Percentiles rank a stretch among this genome's conserved stretches.
Conservation (phyloP, 257 asterid species). For the Catharanthus roseus region DNA sequence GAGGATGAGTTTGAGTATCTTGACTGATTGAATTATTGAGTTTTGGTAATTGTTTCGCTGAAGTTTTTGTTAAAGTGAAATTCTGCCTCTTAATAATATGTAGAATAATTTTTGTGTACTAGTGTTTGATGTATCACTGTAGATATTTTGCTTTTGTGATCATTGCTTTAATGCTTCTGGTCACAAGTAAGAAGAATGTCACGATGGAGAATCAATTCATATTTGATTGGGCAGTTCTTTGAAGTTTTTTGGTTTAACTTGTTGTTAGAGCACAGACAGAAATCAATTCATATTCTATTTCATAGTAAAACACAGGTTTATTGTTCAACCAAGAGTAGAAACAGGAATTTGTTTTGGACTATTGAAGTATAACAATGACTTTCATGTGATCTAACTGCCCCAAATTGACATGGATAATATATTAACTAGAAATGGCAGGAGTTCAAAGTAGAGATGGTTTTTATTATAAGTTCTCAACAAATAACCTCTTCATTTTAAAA, state of each 20-base stretch:
- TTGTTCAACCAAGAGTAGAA: neutral
- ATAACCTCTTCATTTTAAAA: neutral
- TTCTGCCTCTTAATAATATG: conserved; percentile 14
- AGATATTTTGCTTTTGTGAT: neutral
- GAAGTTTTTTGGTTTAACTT: neutral
- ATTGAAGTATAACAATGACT: neutral
- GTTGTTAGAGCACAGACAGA: neutral
- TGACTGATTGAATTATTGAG: conserved; percentile 38
- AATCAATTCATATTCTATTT: neutral
- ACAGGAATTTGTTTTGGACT: neutral
- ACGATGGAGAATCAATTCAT: neutral
- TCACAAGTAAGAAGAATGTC: neutral
- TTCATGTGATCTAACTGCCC: neutral
- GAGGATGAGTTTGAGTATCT: conserved; percentile 94
- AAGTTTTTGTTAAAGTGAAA: conserved; percentile 15
- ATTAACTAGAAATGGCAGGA: neutral
- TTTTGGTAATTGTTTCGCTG: neutral
- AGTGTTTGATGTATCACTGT: neutral
- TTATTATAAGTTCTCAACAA: neutral
- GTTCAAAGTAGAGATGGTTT: neutral
- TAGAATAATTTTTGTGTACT: neutral
- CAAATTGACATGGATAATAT: neutral
- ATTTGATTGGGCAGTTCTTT: neutral
- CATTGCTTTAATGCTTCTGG: neutral
- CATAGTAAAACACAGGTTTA: neutral